Base-by-base conservation (phyloP, 1,284 basidiomycete genomes). In the Lentinula novae-zelandiae region DNA sequence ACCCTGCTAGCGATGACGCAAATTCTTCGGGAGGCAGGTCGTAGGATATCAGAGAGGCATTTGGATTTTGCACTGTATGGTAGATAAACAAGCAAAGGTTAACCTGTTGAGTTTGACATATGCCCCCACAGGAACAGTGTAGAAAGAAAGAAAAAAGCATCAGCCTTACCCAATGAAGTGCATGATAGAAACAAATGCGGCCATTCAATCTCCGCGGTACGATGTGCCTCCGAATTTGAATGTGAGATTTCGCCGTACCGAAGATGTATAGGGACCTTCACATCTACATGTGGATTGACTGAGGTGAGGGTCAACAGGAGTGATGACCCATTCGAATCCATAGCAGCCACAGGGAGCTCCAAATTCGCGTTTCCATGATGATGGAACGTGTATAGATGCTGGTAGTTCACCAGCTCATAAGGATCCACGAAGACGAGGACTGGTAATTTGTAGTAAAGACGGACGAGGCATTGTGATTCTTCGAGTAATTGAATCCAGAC, bases 351-450 rank as follows among this genome's bases (percentile, higher is more conserved):
- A 8, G 83, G 83, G 31, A 76, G 73, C 67, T 84, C 83, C 39
- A 85, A 68, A 62, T 83, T 81, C 8, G 71, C 68, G 1, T 70
- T 70, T n/a, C 79, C 79, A 68, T 73, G 74, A 58, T 81, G 71
- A 9, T 67, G 61, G 66, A 77, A 79, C 0, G 72, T 69, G 61
- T 77, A 82, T 33, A 70, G 74, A 15, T 72, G 71, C 6, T 75
- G 74, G 52, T 78, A 71, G 60, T 82, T 78, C 9, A 71, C 72
- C 40, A 84, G 77, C 65, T 85, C 82, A 67, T 83, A 82, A 5
- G 76, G 77, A 67, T 84, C 82, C 52, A 79, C 75, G 66, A 83
- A 82, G 44, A 82, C 65, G 36, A 77, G 69, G 0, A 78, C 74
- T 2, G 80, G 79, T 17, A 84, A 72, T 4, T 67, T 65, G 67